Base-by-base conservation (phyloP, 2,329 filamentous ascomycete species). In the Alternaria postmessia region DNA sequence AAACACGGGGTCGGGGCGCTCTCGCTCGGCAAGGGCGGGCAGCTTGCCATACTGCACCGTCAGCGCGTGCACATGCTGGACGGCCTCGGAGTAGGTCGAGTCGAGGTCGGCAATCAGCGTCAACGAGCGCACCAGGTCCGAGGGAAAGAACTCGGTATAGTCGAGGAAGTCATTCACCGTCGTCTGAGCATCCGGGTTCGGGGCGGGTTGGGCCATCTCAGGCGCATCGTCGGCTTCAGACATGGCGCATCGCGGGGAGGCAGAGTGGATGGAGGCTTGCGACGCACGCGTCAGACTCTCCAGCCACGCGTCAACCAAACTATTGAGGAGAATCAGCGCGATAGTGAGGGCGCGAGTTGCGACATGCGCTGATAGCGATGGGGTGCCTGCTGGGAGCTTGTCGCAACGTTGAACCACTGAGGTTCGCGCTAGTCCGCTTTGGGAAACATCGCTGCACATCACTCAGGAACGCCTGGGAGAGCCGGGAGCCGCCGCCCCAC, bases 91-190 rank as follows among this genome's bases (percentile, higher is more conserved):
- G 60, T 82, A 83, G 52, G 76, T 77, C 36, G 73, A 68, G 62
- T 85, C 81, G 64, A 85, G 82, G 62, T 84, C 79, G 64, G 83
- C 81, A 69, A 90, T 88, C 58, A 90, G 81, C 52, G 85, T 87
- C 54, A 90, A 79, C 63, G 87, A 89, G 69, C 88, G 87, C 59
- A 85, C 82, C 24, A 90, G 80, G 73, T 89, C 87, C 9, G 87
- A 86, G 34, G 88, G 88, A 58, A 89, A 88, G 81, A 88, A 89
- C 78, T 90, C 88, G 63, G 88, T 90, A 78, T 89, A 90, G 75
- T 89, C 87, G 59, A 89, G 85, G 75, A 88, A 90, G 75, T 90
- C 88, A 65, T 87, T 88, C 46, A 90, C 85, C 26, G 87, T 89
- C 34, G 87, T 86, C 72, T 89, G 87, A 57, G 87, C 86, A 71